These are phyloP conservation scores for Leccinum brunneo-olivaceum DNA, from an alignment of 1,284 basidiomycete genomes.

Conservation along the genomic window DNA sequence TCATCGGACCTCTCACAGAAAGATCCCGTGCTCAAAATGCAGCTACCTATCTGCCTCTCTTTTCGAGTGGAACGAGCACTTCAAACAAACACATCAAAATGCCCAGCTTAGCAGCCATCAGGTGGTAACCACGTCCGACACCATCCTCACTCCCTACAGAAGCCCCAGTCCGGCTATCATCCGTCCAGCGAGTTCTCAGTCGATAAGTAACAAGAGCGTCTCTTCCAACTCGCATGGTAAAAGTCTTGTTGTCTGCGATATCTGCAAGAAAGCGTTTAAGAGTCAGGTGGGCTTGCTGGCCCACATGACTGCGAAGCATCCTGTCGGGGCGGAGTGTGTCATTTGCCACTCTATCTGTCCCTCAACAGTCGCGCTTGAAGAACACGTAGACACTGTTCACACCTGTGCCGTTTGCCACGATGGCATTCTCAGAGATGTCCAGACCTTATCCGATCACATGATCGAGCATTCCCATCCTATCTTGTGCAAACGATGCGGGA, in stretches of 20 bases:
- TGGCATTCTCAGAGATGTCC: slow-evolving; percentile 23
- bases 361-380: slow-evolving; percentile 22
- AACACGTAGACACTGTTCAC: slow-evolving; percentile 23
- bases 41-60: slow-evolving; percentile 17
- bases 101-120: slow-evolving; percentile 6
- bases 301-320: slow-evolving; percentile 25
- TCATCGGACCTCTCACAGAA: slow-evolving; percentile 20
- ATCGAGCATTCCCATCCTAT: slow-evolving; percentile 24
- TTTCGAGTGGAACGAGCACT: slow-evolving; percentile 26
- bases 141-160: slow-evolving; percentile 5
- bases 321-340: slow-evolving; percentile 15
- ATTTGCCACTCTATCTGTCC: slow-evolving; percentile 23
- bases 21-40: slow-evolving; percentile 27
- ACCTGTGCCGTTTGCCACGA: slow-evolving; percentile 25
- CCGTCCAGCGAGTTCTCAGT: slow-evolving; percentile 15
- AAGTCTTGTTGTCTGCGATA: slow-evolving; percentile 15
- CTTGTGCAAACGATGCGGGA: slow-evolving; percentile 23
- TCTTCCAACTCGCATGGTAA: slow-evolving; percentile 10
- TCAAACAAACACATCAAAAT: slow-evolving; percentile 16
- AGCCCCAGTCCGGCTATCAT: slow-evolving; percentile 15
- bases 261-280: slow-evolving; percentile 25
- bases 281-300: slow-evolving; percentile 20
- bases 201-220: slow-evolving; percentile 7
- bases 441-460: slow-evolving; percentile 26
- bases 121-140: slow-evolving; percentile 1